Conservation (phyloP, 176 grass and related monocot species). For the maize (Zea mays) region DNA sequence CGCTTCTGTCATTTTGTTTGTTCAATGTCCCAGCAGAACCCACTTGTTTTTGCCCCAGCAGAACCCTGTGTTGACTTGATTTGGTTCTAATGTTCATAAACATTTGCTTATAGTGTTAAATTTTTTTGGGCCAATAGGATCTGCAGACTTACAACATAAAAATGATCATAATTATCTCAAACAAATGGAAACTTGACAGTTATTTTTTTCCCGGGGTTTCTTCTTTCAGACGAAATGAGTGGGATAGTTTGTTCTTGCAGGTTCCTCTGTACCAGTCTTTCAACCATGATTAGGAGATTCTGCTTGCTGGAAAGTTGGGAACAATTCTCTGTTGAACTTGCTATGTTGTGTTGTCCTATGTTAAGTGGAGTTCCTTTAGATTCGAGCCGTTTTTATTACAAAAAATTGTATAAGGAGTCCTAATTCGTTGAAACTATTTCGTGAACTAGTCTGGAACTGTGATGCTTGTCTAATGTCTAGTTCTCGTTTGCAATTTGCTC, state of each 20-base stretch:
- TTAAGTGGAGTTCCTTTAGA: slow-evolving; percentile 34
- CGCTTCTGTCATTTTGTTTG: too few species aligned
- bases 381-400: slow-evolving; percentile 15
- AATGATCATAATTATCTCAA: neutral
- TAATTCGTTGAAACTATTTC: slow-evolving; percentile 41
- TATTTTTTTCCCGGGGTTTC: neutral
- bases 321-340: slow-evolving; percentile 30
- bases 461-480: neutral
- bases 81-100: neutral
- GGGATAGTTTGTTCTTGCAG: slow-evolving; percentile 43
- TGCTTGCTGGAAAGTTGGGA: slow-evolving; percentile 32
- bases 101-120: neutral
- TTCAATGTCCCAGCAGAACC: neutral
- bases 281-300: slow-evolving; percentile 64
- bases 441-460: slow-evolving; percentile 38
- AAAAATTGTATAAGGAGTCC: slow-evolving; percentile 42
- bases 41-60: neutral
- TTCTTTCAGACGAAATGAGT: neutral
- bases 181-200: too few species aligned
- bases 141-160: neutral
- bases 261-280: slow-evolving; percentile 91
- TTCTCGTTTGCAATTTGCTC: neutral
- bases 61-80: too few species aligned
- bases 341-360: slow-evolving; percentile 41
- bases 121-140: neutral